Evolutionary conservation across 306 rosid species (phyloP).

Genomic region (Cicer pinnatifidum): DNA sequence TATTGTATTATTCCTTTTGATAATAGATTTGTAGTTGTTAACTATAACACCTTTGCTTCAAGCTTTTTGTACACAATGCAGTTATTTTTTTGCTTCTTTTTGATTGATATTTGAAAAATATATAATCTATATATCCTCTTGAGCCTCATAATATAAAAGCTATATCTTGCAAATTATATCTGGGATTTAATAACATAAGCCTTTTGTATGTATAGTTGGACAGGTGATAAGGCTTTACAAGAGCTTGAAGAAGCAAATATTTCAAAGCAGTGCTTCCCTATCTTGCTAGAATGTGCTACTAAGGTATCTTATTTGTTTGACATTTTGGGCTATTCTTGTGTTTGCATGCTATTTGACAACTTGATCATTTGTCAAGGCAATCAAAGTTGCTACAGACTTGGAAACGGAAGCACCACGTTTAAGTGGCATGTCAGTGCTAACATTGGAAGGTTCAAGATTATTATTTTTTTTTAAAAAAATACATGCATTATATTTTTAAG

Average conservation of each 20-base stretch:
- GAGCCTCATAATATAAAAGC: constrained; percentile 13
- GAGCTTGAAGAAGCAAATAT: constrained; percentile 93
- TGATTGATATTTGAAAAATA: constrained; percentile 22
- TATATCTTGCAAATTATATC: constrained; percentile 31
- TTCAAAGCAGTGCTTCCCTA: constrained; percentile 77
- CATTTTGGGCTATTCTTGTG: constrained; percentile 38
- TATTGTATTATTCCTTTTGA: constrained; percentile 23
- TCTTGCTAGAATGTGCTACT: constrained; percentile 82
- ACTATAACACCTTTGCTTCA: constrained; percentile 5
- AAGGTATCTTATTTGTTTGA: constrained; percentile 61
- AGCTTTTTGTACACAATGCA: constrained; percentile 17
- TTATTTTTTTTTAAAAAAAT: constrained; percentile 7
- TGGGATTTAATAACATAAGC: constrained; percentile 24
- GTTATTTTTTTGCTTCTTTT: constrained; percentile 9
- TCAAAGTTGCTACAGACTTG: constrained; percentile 76
- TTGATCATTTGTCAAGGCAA: constrained; percentile 64
- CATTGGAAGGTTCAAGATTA: constrained; percentile 74
- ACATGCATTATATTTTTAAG: constrained; percentile 20
- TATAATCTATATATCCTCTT: constrained; percentile 20
- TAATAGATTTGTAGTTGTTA: background rate
- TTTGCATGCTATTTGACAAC: constrained; percentile 40
- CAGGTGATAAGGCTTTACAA: constrained; percentile 80
- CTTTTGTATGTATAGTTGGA: constrained; percentile 69
- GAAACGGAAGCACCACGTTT: constrained; percentile 64
- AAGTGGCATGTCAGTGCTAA: constrained; percentile 81